Evolutionary conservation across 148 eudicot genomes (phyloP), one percentile per base, ranked within the genome.

Genomic region (Camellia granthamiana): DNA sequence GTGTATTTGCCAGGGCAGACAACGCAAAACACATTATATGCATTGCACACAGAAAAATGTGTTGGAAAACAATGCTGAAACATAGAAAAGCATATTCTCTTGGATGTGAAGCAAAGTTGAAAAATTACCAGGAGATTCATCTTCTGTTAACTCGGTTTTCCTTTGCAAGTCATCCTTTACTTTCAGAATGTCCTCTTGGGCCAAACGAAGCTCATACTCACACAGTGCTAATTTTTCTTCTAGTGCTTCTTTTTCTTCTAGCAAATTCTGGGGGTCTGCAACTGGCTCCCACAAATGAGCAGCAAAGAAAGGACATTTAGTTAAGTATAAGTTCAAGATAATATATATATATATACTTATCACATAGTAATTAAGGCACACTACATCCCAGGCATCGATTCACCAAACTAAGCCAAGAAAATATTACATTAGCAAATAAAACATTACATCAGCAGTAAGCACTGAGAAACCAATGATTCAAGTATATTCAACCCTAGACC

Each of bases 191-290:
- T 97, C 99, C 81, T 97, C 99, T 88, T 92, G 94, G 76, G 97
- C 95, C 76, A 97, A 84, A 77, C 99, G 97, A 81, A 92, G 92
- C 84, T 97, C 99, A 88, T 97, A 97, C 68, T 92, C 98, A 75
- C 88, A 74, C 15, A 97, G 74, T 65, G 99, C 91, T 86, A 94
- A 75, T 74, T 90, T 94, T 88, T 97, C 98, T 87, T 90, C 97
- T 12, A 97, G 84, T 69, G 97, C 84, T 88, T 90, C 94, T 84
- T 92, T 97, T 75, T 94, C 99, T 84, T 94, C 99, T 79, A 91
- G 85, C 86, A 97, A 85, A 84, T 90, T 90, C 87, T 97, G 99
- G 85, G 98, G 97, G 82, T 97, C 99, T 47, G 97, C 98, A 84
- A 91, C 99, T 97, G 79, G 80, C 73, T 80, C 65, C 55, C 74